Evolutionary conservation across 331 rosid genomes (phyloP), one percentile per base, ranked within the genome.

Genomic region (Quercus phellos): DNA sequence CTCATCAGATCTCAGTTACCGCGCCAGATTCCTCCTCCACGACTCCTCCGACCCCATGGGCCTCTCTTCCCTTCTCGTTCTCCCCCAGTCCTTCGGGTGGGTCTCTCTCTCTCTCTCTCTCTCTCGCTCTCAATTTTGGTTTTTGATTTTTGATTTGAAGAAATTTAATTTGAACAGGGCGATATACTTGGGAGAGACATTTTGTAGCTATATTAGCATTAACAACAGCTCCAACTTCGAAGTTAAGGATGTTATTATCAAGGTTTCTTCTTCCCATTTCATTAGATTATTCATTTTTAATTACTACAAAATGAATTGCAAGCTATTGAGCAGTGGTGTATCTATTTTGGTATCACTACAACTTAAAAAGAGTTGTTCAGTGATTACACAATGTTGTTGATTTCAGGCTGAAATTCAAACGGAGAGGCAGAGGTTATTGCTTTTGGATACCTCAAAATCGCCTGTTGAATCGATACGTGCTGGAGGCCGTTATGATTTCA

Each of bases 81-180:
- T 95, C 82, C 99, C 98, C 18, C 98, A 95, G 85, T 90, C 99
- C 50, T 95, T 95, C 79, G 98, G 99, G 97, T 92, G 97, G 97
- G 89, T 55, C 34, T 30, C 69, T 51, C 38, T 60, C 32, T 70
- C 74, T 60, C 32, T 70, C 74, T 66, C n/a, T 26, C 54, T 18
- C 16, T 56, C 70, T 19, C 76, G n/a, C 53, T 53, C 51, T 14
- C 53, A 35, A 61, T 10, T 19, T 27, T 34, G 38, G 38, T 38
- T 38, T 2, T 38, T 38, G 46, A 7, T 7, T 38, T 38, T 38
- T 38, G 11, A 38, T 38, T 38, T 38, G 46, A 38, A 38, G 46
- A 38, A 38, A 38, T 7, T 38, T 7, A 8, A 21, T 34, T 7
- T 32, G 18, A n/a, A 82, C 88, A 94, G 98, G n/a, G 98, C 99